Evolutionary conservation across 495 filamentous ascomycete genomes (phyloP).

Genomic region (Chaetomium fimeti): DNA sequence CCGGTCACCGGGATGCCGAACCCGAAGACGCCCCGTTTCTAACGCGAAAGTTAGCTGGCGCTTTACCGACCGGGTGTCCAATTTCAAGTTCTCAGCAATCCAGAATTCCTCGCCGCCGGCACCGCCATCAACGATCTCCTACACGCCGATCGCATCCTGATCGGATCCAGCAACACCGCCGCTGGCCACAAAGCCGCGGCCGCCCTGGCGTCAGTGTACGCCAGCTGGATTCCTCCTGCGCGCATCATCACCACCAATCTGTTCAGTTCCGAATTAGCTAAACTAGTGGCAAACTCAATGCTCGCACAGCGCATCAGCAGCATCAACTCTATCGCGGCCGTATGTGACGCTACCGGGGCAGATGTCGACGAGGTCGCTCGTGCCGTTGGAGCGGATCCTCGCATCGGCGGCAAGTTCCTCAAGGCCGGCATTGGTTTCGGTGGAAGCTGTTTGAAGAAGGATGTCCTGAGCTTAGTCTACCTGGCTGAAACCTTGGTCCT

Average conservation of each 20-base stretch:
- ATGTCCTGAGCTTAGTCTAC: slow-evolving; percentile 3
- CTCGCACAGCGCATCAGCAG: slow-evolving; percentile 12
- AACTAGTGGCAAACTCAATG: slow-evolving; percentile 8
- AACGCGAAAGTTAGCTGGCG: neutral
- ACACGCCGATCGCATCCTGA: slow-evolving; percentile 9
- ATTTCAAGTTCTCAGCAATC: slow-evolving; percentile 10
- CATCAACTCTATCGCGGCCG: slow-evolving; percentile 8
- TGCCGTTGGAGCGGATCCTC: slow-evolving; percentile 1
- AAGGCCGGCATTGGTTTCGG: slow-evolving; percentile 6
- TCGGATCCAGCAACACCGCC: neutral
- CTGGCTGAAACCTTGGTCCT: slow-evolving; percentile 6
- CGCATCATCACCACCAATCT: slow-evolving; percentile 10
- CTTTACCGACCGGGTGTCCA: slow-evolving; percentile 1
- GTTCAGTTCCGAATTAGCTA: slow-evolving; percentile 9
- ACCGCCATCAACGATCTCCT: slow-evolving; percentile 4
- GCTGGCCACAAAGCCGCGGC: neutral
- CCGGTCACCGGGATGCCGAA: too few relatives aligned
- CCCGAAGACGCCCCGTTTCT: neutral
- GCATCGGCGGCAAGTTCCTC: slow-evolving; percentile 15
- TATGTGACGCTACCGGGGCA: neutral
- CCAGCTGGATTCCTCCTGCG: neutral
- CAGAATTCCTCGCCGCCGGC: slow-evolving; percentile 7
- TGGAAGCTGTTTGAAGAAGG: slow-evolving; percentile 13
- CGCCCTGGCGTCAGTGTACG: slow-evolving; percentile 7
- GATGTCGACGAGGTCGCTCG: slow-evolving; percentile 11